A percentile compares a stretch with the other conserved stretches of the same genome.
Conservation (phyloP, 1,284 basidiomycete genomes). For the Sporisorium scitamineum region DNA sequence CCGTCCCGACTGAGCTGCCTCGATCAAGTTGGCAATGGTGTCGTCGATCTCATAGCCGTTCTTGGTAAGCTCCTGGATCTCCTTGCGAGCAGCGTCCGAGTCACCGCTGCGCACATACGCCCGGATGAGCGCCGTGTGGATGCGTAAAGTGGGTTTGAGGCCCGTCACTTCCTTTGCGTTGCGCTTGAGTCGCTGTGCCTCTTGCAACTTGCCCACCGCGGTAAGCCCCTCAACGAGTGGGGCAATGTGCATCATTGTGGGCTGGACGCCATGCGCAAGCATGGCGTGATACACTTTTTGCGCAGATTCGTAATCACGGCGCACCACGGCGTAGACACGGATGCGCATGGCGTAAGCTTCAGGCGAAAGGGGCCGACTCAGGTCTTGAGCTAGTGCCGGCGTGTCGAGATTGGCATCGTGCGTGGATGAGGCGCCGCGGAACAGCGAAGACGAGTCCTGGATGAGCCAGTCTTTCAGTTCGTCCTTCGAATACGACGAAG, state of each 20-base stretch:
- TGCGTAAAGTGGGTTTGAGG: constrained; percentile 36
- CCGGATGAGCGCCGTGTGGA: constrained; percentile 48
- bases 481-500: constrained; percentile 13
- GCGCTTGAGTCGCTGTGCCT: constrained; percentile 42
- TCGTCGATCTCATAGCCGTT: constrained; percentile 42
- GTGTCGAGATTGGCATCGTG: not conserved
- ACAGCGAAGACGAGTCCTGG: constrained; percentile 23
- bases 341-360: constrained; percentile 50
- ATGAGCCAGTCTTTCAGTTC: constrained; percentile 40
- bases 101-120: constrained; percentile 34
- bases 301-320: constrained; percentile 43
- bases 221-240: constrained; percentile 50
- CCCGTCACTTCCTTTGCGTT: constrained; percentile 31
- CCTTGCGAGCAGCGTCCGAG: constrained; percentile 12
- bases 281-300: constrained; percentile 45
- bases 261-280: constrained; percentile 39
- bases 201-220: constrained; percentile 25
- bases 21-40: constrained; percentile 42
- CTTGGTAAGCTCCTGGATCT: constrained; percentile 27
- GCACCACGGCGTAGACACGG: constrained; percentile 49
- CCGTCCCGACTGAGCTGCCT: constrained; percentile 27
- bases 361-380: constrained; percentile 21
- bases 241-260: constrained; percentile 50
- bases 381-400: constrained; percentile 15
- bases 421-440: not conserved